Conservation (phyloP, 2,329 filamentous ascomycete species). For the Xylaria sp. region DNA sequence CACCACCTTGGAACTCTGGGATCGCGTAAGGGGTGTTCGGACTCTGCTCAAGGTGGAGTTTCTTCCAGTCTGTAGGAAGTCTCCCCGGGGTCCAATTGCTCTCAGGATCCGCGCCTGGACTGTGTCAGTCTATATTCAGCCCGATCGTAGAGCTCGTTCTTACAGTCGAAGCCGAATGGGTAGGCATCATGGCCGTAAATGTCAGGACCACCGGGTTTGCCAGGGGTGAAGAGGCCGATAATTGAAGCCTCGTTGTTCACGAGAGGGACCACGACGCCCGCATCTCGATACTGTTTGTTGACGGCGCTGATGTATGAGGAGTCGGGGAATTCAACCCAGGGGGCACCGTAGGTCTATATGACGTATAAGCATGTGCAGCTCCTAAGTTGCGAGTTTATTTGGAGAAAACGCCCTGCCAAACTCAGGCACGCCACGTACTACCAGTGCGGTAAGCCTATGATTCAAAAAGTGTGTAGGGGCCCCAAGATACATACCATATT, state of each 20-base stretch:
- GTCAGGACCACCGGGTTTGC: conserved; percentile 32
- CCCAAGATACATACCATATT: conserved; percentile 61
- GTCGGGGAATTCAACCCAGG: conserved; percentile 69
- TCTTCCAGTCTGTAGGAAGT: conserved; percentile 26
- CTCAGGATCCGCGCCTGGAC: conserved; percentile 58
- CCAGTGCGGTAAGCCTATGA: conserved; percentile 2
- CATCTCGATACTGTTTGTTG: conserved; percentile 64
- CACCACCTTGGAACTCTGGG: conserved; percentile 72
- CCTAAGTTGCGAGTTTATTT: neutral
- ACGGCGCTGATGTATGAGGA: conserved; percentile 65
- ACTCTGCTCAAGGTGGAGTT: conserved; percentile 39
- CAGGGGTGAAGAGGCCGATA: conserved; percentile 32
- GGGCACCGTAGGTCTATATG: conserved; percentile 50
- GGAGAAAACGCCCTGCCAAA: neutral
- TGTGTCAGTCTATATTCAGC: conserved; percentile 1
- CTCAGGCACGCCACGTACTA: conserved; percentile 20
- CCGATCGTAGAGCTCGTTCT: conserved; percentile 7
- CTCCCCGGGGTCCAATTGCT: conserved; percentile 41
- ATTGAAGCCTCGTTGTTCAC: conserved; percentile 55
- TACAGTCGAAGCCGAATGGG: conserved; percentile 68
- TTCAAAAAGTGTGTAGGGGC: neutral
- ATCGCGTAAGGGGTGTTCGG: conserved; percentile 42
- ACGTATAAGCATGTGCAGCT: neutral
- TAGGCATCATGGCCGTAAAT: conserved; percentile 70
- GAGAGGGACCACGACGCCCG: conserved; percentile 78